These are phyloP conservation scores for Ceratocystis diversiconidia DNA, from an alignment of 2,329 filamentous ascomycete genomes.

Conservation along the genomic window DNA sequence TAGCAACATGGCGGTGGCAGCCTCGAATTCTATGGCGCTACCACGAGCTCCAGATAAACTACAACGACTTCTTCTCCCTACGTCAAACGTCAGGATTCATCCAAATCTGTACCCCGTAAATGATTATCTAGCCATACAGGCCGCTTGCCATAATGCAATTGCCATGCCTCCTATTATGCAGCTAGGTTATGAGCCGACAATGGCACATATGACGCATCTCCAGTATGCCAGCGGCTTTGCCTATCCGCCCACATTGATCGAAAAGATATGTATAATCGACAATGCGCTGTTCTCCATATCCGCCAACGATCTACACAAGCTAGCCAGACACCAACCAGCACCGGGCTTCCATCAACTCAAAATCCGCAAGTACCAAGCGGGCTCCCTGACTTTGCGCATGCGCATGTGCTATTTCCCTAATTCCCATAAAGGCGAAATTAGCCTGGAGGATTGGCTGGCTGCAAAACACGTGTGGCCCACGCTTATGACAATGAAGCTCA, in stretches of 20 bases:
- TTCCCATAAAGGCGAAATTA: background rate
- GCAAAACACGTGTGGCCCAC: conserved; percentile 5
- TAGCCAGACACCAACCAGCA: background rate
- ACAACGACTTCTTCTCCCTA: background rate
- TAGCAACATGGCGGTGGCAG: background rate
- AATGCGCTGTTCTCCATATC: background rate
- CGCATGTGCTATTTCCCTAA: conserved; percentile 10
- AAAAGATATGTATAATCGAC: background rate
- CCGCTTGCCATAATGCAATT: background rate
- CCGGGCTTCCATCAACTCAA: conserved; percentile 1
- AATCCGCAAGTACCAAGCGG: conserved; percentile 6
- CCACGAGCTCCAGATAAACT: background rate
- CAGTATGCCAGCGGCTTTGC: conserved; percentile 6
- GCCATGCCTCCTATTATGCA: background rate
- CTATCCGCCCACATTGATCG: background rate
- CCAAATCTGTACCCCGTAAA: background rate
- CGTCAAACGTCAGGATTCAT: background rate
- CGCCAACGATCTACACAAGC: background rate
- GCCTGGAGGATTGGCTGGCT: background rate
- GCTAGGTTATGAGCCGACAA: background rate
- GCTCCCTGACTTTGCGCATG: background rate
- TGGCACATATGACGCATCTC: background rate
- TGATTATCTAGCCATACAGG: background rate
- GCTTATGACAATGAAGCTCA: conserved; percentile 1
- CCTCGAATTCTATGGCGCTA: background rate